Percentiles rank a stretch among this genome's conserved stretches.
These are phyloP conservation scores for Leccinum ochraceum DNA, from an alignment of 768 basidiomycete species.

Conservation along the genomic window DNA sequence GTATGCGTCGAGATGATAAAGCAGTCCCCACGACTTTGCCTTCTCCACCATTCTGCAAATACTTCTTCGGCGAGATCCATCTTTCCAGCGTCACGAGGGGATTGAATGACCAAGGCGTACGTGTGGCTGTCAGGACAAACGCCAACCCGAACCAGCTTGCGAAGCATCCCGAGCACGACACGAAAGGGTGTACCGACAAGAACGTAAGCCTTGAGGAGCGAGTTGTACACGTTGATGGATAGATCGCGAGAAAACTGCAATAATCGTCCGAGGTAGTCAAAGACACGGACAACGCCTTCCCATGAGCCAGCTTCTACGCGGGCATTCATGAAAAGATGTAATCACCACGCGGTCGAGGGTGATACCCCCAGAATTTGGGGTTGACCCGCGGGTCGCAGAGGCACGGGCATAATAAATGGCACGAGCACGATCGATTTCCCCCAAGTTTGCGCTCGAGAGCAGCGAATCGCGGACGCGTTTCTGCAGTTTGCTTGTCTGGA, in stretches of 20 bases:
- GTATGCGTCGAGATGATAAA: conserved; percentile 52
- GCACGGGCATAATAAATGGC: no score
- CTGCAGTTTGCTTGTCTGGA: no score
- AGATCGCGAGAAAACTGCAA: conserved; percentile 38
- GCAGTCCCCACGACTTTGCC: conserved; percentile 35
- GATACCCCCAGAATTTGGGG: conserved; percentile 38
- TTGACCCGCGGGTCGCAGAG: no score
- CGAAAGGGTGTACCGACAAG: conserved; percentile 75
- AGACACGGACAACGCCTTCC: conserved; percentile 70
- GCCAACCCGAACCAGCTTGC: conserved; percentile 47
- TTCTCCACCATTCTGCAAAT: conserved; percentile 65
- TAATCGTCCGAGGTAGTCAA: conserved; percentile 54
- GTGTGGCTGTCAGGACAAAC: conserved; percentile 62
- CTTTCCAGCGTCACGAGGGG: conserved; percentile 71
- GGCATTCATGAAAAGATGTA: conserved; percentile 67
- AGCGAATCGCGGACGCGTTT: no score
- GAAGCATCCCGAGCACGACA: conserved; percentile 62
- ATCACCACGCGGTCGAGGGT: conserved; percentile 66
- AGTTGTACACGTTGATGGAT: conserved; percentile 68
- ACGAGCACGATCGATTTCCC: no score
- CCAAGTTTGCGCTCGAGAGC: no score
- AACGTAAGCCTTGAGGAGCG: conserved; percentile 82
- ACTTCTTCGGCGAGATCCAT: conserved; percentile 68
- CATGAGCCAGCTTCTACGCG: conserved; percentile 82
- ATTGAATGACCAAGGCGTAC: conserved; percentile 76